phyloP scores from a whole-genome alignment of 2,329 filamentous ascomycete species.

The Colletotrichum godetiae region DNA sequence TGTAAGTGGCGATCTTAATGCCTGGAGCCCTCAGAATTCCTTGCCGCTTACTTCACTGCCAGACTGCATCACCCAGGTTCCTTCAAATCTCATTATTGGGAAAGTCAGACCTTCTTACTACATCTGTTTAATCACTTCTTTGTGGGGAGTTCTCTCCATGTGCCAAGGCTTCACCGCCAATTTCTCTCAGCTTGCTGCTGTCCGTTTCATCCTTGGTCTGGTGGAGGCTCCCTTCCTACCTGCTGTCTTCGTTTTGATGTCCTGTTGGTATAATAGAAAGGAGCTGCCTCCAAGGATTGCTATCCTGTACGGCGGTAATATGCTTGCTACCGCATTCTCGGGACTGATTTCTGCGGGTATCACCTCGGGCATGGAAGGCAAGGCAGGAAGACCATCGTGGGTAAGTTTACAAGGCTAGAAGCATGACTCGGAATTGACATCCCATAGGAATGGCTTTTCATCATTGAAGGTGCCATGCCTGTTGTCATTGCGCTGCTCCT shows the following conservation, averaged over 20 bases:
- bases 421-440: conserved; percentile 52
- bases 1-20: neutral
- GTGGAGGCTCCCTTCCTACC: conserved; percentile 62
- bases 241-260: conserved; percentile 61
- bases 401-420: neutral
- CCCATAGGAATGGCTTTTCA: conserved; percentile 51
- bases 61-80: conserved; percentile 18
- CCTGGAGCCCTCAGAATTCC: too few species aligned
- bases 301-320: conserved; percentile 67
- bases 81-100: conserved; percentile 26
- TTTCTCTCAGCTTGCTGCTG: conserved; percentile 22
- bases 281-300: conserved; percentile 73
- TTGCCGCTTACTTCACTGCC: neutral
- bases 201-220: conserved; percentile 62
- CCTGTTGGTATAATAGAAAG: conserved; percentile 73
- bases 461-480: conserved; percentile 68
- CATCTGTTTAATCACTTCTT: conserved; percentile 18
- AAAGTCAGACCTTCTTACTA: conserved; percentile 14
- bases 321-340: conserved; percentile 76
- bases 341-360: conserved; percentile 74
- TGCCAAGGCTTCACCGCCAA: conserved; percentile 12
- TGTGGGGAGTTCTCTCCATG: conserved; percentile 22
- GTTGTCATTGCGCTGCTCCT: conserved; percentile 36
- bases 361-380: conserved; percentile 62
- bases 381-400: conserved; percentile 20